phyloP scores from a whole-genome alignment of 352 stramenopile species.

The Globisporangium uncinulatum region DNA sequence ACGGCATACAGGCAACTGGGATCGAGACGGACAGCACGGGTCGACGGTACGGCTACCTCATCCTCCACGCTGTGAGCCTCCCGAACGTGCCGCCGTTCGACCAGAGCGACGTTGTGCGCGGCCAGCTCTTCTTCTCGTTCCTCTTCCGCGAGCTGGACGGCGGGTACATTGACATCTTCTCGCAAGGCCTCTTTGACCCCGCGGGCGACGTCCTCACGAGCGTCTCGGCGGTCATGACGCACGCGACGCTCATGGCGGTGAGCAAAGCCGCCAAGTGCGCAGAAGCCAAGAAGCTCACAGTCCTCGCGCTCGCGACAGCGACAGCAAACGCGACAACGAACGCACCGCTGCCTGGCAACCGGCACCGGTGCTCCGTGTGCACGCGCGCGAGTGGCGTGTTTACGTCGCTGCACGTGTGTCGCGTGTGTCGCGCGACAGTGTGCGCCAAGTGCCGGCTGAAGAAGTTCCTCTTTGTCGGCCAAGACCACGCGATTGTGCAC shows the following conservation, averaged over 20 bases:
- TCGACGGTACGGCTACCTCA: conserved; percentile 29
- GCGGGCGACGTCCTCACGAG: conserved; percentile 24
- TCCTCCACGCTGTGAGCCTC: conserved; percentile 37
- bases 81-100: conserved; percentile 33
- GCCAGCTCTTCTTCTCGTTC: conserved; percentile 16
- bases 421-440: conserved; percentile 15
- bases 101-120: conserved; percentile 18
- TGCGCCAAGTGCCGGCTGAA: conserved; percentile 22
- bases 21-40: conserved; percentile 25
- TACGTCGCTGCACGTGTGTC: conserved; percentile 12
- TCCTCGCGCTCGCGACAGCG: conserved; percentile 15
- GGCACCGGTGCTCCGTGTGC: conserved; percentile 20
- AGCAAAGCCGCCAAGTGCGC: conserved; percentile 31
- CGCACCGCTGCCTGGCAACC: conserved; percentile 1
- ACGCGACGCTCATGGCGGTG: conserved; percentile 7
- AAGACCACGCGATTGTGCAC: conserved; percentile 5
- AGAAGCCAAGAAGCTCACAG: conserved; percentile 50
- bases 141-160: conserved; percentile 31
- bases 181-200: conserved; percentile 36
- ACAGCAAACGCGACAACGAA: too few relatives aligned
- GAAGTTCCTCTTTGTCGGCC: conserved; percentile 20
- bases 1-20: conserved; percentile 32
- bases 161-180: conserved; percentile 35
- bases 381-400: conserved; percentile 8
- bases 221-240: conserved; percentile 17